Evolutionary conservation across 1,139 yeast species (phyloP).

Genomic region (Yamadazyma oceani): DNA sequence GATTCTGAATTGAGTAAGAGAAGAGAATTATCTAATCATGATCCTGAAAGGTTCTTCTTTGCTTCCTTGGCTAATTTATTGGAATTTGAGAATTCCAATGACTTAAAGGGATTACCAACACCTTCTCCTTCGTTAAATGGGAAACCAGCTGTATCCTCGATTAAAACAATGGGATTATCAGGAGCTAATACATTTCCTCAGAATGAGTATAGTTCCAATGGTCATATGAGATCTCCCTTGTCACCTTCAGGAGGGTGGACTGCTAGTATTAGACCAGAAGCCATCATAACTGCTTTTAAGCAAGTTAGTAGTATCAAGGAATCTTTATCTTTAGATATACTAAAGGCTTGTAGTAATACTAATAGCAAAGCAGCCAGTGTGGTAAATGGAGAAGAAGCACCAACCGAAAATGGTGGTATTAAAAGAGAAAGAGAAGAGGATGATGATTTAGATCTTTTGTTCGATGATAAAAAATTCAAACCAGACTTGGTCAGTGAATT

Average conservation of each 20-base stretch:
- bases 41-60: conserved; percentile 52
- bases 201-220: conserved; percentile 11
- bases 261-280: conserved; percentile 45
- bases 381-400: conserved; percentile 14
- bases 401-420: conserved; percentile 6
- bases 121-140: conserved; percentile 24
- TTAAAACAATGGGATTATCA: conserved; percentile 3
- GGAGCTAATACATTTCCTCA: conserved; percentile 12
- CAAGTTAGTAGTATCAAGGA: conserved; percentile 42
- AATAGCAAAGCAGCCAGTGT: conserved; percentile 1
- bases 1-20: conserved; percentile 43
- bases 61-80: conserved; percentile 55
- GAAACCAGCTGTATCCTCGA: conserved; percentile 16
- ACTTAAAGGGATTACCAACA: conserved; percentile 26
- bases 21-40: conserved; percentile 44
- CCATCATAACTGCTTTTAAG: conserved; percentile 47
- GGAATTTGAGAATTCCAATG: conserved; percentile 40
- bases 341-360: conserved; percentile 24
- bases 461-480: conserved; percentile 37
- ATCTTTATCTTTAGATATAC: conserved; percentile 29
- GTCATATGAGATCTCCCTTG: conserved; percentile 30
- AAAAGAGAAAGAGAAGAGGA: conserved; percentile 31
- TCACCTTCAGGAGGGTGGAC: conserved; percentile 45
- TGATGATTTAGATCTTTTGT: conserved; percentile 31
- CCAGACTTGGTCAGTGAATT: conserved; percentile 13